These are phyloP conservation scores for Xylaria sp. DNA, from an alignment of 2,329 filamentous ascomycete species.

Conservation along the genomic window DNA sequence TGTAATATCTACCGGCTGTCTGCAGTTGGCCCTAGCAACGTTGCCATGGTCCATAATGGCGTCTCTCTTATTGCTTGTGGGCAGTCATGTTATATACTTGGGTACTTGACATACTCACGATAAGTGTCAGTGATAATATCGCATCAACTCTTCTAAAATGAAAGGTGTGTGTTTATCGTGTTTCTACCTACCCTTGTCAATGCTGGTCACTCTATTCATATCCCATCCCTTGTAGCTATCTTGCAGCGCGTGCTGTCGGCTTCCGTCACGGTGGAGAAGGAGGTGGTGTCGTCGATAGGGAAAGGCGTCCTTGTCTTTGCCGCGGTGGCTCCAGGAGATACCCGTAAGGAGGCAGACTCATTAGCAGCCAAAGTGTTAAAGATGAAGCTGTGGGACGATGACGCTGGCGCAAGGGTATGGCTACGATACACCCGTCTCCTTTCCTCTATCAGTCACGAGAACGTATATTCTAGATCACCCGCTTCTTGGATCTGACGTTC, in stretches of 20 bases:
- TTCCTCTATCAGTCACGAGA: background rate
- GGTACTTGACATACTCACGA: background rate
- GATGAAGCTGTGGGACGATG: slow-evolving; percentile 91
- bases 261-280: slow-evolving; percentile 92
- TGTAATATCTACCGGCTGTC: background rate
- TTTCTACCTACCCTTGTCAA: slow-evolving; percentile 26
- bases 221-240: slow-evolving; percentile 71
- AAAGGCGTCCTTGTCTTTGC: slow-evolving; percentile 91
- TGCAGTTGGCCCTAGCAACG: background rate
- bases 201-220: slow-evolving; percentile 32
- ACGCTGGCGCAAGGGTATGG: slow-evolving; percentile 72
- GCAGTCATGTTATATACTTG: background rate
- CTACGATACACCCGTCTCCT: slow-evolving; percentile 26
- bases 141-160: slow-evolving; percentile 41
- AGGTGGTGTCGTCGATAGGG: slow-evolving; percentile 90
- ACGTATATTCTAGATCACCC: slow-evolving; percentile 2
- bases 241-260: slow-evolving; percentile 94
- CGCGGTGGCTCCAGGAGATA: slow-evolving; percentile 90
- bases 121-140: background rate
- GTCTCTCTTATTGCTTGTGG: too few species aligned
- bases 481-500: slow-evolving; percentile 36
- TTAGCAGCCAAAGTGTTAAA: slow-evolving; percentile 89
- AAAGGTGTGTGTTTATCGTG: slow-evolving; percentile 51
- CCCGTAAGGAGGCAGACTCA: slow-evolving; percentile 84
- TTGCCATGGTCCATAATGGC: background rate